Evolutionary conservation across 2,329 filamentous ascomycete genomes (phyloP).

Genomic region (Onygenales sp.): DNA sequence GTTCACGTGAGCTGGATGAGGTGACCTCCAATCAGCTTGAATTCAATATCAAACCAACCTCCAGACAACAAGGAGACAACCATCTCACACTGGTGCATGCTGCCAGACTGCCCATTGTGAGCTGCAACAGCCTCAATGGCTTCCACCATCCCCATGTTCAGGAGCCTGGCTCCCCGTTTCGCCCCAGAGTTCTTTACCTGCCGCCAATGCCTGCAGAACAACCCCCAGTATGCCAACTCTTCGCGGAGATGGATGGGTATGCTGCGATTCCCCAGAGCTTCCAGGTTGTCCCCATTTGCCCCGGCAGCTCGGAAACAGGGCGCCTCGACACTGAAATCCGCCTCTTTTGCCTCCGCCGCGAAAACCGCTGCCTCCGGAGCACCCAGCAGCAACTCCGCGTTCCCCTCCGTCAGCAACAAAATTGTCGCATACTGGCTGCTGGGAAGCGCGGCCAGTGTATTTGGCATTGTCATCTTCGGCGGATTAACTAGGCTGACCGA

Average conservation of each 20-base stretch:
- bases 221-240: constrained; percentile 19
- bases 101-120: neutral
- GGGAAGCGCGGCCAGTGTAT: constrained; percentile 83
- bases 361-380: constrained; percentile 10
- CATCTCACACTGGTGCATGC: neutral
- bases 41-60: neutral
- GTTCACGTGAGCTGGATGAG: neutral
- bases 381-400: constrained; percentile 27
- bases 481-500: constrained; percentile 90
- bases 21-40: neutral
- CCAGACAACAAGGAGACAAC: neutral
- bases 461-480: constrained; percentile 93
- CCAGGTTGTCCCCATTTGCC: constrained; percentile 20
- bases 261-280: constrained; percentile 18
- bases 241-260: constrained; percentile 23
- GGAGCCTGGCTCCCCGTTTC: constrained; percentile 26
- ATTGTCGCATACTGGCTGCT: constrained; percentile 85
- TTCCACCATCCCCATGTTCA: constrained; percentile 22
- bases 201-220: constrained; percentile 30
- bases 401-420: constrained; percentile 59
- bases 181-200: constrained; percentile 32
- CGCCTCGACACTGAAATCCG: constrained; percentile 1
- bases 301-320: constrained; percentile 8
- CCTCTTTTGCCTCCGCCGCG: constrained; percentile 5
- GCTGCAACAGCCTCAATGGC: constrained; percentile 25